Percentiles rank a stretch among this genome's conserved stretches.
These are phyloP conservation scores for Cladosporium colombiae DNA, from an alignment of 2,329 filamentous ascomycete species.

Conservation along the genomic window DNA sequence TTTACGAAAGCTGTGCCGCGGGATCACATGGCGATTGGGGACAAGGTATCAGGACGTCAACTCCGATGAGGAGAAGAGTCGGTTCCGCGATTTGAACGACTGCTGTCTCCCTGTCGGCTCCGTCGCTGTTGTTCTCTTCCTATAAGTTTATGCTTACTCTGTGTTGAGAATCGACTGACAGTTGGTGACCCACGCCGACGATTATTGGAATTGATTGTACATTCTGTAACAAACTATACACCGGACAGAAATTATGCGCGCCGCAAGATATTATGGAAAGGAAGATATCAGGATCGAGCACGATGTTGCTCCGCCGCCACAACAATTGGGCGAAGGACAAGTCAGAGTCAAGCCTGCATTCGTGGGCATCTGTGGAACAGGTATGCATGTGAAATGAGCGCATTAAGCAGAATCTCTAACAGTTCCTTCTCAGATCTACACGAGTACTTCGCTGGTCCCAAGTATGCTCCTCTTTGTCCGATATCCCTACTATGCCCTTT, in stretches of 20 bases:
- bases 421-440: constrained; percentile 47
- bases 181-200: no score
- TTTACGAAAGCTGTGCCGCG: constrained; percentile 5
- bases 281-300: constrained; percentile 58
- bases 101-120: neutral
- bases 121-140: neutral
- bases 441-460: constrained; percentile 51
- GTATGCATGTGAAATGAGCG: constrained; percentile 17
- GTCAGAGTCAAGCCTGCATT: constrained; percentile 49
- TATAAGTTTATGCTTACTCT: neutral
- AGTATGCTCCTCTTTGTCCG: constrained; percentile 26
- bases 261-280: constrained; percentile 57
- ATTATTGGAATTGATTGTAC: neutral
- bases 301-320: constrained; percentile 48
- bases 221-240: neutral
- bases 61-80: neutral
- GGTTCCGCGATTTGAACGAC: neutral
- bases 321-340: constrained; percentile 48
- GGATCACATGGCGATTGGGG: neutral
- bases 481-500: neutral
- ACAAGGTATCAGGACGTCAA: neutral
- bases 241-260: constrained; percentile 47
- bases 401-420: constrained; percentile 18
- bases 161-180: neutral
- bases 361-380: constrained; percentile 56